Evolutionary conservation across 345 rosid species (phyloP).

Genomic region (Ricinus communis): DNA sequence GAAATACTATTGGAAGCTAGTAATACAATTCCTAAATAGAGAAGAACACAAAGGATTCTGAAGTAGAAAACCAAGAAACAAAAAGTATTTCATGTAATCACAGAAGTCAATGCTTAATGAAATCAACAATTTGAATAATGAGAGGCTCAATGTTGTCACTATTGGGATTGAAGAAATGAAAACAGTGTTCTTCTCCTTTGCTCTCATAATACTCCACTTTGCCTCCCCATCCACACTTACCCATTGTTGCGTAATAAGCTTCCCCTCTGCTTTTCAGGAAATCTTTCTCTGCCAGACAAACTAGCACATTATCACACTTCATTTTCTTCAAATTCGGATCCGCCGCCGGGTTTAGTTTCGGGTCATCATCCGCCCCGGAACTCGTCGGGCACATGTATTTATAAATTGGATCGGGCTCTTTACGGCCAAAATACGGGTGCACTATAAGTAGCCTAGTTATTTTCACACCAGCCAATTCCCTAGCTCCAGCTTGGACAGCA

Average conservation of each 20-base stretch:
- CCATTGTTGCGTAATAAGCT: slow-evolving; percentile 15
- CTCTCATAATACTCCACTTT: slow-evolving; percentile 18
- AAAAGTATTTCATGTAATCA: too few species aligned
- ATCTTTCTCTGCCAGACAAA: slow-evolving; percentile 38
- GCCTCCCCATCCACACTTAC: slow-evolving; percentile 10
- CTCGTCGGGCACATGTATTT: slow-evolving; percentile 33
- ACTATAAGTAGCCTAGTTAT: slow-evolving; percentile 15
- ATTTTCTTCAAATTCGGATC: slow-evolving; percentile 41
- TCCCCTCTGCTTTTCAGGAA: slow-evolving; percentile 10
- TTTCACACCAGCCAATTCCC: slow-evolving; percentile 6
- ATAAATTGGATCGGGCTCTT: slow-evolving; percentile 30
- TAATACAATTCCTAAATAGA: too few species aligned
- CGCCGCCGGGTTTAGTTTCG: slow-evolving; percentile 39
- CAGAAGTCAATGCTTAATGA: slow-evolving; percentile 23
- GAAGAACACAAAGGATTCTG: too few species aligned
- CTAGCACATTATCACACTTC: slow-evolving; percentile 40
- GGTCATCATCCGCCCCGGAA: slow-evolving; percentile 45
- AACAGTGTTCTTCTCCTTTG: slow-evolving; percentile 23
- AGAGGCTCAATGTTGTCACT: slow-evolving; percentile 29
- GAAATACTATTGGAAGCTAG: too few species aligned
- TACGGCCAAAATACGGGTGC: slow-evolving; percentile 45
- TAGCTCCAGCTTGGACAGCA: slow-evolving; percentile 22
- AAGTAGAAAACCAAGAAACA: too few species aligned
- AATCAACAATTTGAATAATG: slow-evolving; percentile 32
- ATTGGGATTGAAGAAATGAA: slow-evolving; percentile 22